A percentile compares a stretch with the other conserved stretches of the same genome.
Evolutionary conservation across 1,139 yeast species (phyloP).

Genomic region (Sugiyamaella paludigena): DNA sequence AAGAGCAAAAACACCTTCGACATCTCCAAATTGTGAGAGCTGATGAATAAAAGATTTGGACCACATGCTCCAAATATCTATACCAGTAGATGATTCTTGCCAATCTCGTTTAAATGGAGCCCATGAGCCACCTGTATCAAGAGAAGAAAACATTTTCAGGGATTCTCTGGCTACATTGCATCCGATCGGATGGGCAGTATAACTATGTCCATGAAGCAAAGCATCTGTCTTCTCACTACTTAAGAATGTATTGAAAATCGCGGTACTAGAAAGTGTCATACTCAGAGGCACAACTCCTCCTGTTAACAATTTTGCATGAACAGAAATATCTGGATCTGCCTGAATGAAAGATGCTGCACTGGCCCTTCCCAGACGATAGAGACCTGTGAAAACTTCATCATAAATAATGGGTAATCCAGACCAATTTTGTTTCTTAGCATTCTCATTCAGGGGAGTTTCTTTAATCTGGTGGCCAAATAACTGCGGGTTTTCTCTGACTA

Average conservation of each 20-base stretch:
- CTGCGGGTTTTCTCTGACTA: conserved; percentile 24
- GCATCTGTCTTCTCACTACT: conserved; percentile 30
- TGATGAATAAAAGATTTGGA: conserved; percentile 20
- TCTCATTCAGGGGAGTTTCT: background rate
- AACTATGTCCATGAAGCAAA: conserved; percentile 33
- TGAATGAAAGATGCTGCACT: conserved; percentile 26
- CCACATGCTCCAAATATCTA: conserved; percentile 27
- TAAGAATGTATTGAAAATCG: conserved; percentile 28
- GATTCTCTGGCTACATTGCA: conserved; percentile 33
- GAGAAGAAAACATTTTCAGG: conserved; percentile 17
- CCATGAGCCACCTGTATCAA: conserved; percentile 19
- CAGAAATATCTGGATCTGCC: conserved; percentile 31
- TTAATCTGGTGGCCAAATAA: conserved; percentile 14
- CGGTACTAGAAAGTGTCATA: conserved; percentile 29
- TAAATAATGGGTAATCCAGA: conserved; percentile 31
- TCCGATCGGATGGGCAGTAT: conserved; percentile 35
- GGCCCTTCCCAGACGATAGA: conserved; percentile 29
- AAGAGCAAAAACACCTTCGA: conserved; percentile 28
- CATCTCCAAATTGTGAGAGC: conserved; percentile 20
- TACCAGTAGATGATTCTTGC: conserved; percentile 8
- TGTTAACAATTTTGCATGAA: conserved; percentile 33
- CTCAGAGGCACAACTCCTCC: conserved; percentile 33
- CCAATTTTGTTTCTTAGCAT: conserved; percentile 21
- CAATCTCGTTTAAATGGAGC: conserved; percentile 18
- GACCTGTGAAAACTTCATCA: conserved; percentile 35